Percentiles rank a stretch among this genome's conserved stretches.
Evolutionary conservation across 805 yeast genomes (phyloP).

Genomic region (Candida gorgasii): DNA sequence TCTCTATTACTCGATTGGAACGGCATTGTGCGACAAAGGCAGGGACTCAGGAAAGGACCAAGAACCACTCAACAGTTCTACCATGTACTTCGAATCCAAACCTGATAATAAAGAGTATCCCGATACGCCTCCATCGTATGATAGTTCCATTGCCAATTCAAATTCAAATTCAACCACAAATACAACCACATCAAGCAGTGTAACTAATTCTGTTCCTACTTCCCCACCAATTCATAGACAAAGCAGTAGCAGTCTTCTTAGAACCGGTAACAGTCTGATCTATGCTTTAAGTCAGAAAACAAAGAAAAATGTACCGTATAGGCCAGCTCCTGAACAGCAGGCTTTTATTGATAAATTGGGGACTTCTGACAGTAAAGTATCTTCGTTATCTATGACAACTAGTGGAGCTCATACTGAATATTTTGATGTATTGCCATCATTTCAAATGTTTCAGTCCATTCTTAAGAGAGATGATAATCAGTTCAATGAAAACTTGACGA

Average conservation of each 20-base stretch:
- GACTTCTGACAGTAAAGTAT: constrained; percentile 7
- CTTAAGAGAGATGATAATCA: constrained; percentile 43
- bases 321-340: constrained; percentile 37
- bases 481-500: constrained; percentile 33
- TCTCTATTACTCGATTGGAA: no score
- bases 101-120: background rate
- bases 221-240: constrained; percentile 14
- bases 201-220: no score
- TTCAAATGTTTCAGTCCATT: constrained; percentile 63
- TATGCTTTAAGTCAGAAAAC: background rate
- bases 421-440: constrained; percentile 65
- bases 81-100: background rate
- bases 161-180: constrained; percentile 2
- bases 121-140: constrained; percentile 16
- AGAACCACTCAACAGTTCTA: no score
- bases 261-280: constrained; percentile 5
- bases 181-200: background rate
- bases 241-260: constrained; percentile 13
- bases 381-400: constrained; percentile 23
- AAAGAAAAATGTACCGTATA: constrained; percentile 30
- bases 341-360: constrained; percentile 31
- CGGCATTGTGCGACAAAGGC: no score
- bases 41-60: no score
- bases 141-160: constrained; percentile 3
- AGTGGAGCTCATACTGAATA: constrained; percentile 37